phyloP scores from a whole-genome alignment of 306 rosid species.

The Acmispon strigosus region DNA sequence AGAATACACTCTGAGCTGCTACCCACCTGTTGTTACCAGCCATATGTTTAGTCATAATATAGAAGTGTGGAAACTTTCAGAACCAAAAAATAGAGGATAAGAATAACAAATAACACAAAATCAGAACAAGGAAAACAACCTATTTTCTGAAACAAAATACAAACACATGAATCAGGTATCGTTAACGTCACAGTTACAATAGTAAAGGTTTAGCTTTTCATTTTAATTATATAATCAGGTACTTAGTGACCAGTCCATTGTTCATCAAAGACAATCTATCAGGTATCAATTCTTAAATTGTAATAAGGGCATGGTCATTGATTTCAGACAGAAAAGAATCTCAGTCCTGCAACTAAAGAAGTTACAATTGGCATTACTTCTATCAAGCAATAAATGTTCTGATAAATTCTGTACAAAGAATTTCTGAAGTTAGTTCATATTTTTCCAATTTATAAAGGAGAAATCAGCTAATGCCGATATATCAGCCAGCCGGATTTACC shows the following conservation, averaged over 20 bases:
- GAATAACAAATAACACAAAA: constrained; percentile 4
- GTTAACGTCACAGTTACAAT: not conserved
- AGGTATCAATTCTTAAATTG: not conserved
- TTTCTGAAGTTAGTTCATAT: not conserved
- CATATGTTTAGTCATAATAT: not conserved
- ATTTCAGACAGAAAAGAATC: not conserved
- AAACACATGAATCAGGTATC: not conserved
- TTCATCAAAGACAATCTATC: not conserved
- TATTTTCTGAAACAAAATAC: not conserved
- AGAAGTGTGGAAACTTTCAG: not conserved
- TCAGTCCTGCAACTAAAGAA: not conserved
- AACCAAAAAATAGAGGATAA: not conserved
- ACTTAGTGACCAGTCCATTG: not conserved
- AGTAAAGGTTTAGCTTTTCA: not conserved
- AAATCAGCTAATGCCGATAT: not conserved
- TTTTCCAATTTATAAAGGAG: not conserved
- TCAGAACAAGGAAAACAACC: not conserved
- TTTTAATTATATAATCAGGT: not conserved
- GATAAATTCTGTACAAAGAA: not conserved
- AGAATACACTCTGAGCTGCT: constrained; percentile 91
- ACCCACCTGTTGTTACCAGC: constrained; percentile 64
- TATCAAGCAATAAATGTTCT: not conserved
- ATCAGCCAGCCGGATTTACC: not conserved
- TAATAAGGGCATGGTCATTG: not conserved
- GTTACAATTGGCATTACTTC: not conserved